Conservation (phyloP, 305 asterid genomes). For the Fraxinus baroniana region DNA sequence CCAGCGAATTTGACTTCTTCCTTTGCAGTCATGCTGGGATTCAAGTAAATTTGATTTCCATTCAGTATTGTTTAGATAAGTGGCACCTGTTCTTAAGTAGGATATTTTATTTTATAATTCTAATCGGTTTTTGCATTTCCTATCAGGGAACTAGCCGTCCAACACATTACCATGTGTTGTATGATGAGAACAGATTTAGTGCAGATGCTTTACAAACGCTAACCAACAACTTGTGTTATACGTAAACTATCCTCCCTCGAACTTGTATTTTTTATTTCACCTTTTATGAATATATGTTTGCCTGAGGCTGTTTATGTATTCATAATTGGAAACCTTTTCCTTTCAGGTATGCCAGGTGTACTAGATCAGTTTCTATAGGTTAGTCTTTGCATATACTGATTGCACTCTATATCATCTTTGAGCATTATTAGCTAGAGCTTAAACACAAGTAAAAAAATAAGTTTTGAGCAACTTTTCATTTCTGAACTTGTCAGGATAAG, state of each 20-base stretch:
- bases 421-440: neutral
- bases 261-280: neutral
- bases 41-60: constrained; percentile 43
- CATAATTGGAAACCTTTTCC: neutral
- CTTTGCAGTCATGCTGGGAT: constrained; percentile 89
- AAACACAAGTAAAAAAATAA: neutral
- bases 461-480: neutral
- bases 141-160: constrained; percentile 88
- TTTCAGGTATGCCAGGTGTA: constrained; percentile 76
- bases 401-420: neutral
- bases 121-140: neutral
- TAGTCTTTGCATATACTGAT: constrained; percentile 7
- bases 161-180: constrained; percentile 72
- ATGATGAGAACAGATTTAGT: constrained; percentile 63
- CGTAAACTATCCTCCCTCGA: constrained; percentile 37
- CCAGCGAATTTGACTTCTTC: constrained; percentile 73
- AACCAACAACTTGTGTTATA: constrained; percentile 69
- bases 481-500: neutral
- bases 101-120: neutral
- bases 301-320: neutral
- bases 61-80: neutral
- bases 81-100: neutral
- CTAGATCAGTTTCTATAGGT: constrained; percentile 83
- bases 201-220: constrained; percentile 70
- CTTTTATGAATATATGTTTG: neutral